Conservation (phyloP, 305 asterid species). For the Solanum hybrid region DNA sequence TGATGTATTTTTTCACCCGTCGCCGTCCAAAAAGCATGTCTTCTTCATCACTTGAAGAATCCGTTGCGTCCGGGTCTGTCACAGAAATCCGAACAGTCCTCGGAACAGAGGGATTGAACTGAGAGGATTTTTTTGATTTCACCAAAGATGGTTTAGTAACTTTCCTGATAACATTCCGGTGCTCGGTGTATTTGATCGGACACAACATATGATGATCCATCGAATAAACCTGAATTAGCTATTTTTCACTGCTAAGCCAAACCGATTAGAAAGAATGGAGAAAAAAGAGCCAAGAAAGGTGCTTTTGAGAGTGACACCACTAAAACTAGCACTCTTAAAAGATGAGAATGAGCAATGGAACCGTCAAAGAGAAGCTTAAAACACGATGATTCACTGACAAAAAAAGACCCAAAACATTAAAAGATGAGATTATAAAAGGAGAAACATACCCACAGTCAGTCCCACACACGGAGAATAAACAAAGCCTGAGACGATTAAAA, state of each 20-base stretch:
- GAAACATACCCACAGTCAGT: neutral
- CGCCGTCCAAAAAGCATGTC: conserved; percentile 27
- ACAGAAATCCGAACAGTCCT: conserved; percentile 38
- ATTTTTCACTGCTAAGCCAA: neutral
- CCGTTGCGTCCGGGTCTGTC: conserved; percentile 59
- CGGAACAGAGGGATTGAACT: conserved; percentile 4
- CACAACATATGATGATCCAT: conserved; percentile 34
- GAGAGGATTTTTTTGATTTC: conserved; percentile 3
- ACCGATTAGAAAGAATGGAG: neutral
- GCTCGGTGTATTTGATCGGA: conserved; percentile 55
- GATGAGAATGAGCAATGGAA: neutral
- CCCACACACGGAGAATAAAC: neutral
- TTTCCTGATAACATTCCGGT: conserved; percentile 29
- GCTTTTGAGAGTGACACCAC: conserved; percentile 19
- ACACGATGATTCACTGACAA: conserved; percentile 9
- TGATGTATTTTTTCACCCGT: conserved; percentile 36
- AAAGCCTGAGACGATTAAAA: neutral
- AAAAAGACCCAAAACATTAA: neutral
- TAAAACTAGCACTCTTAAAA: neutral
- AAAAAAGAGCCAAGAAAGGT: neutral
- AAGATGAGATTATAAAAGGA: conserved; percentile 3
- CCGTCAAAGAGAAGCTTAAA: conserved; percentile 1
- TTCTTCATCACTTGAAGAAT: conserved; percentile 56
- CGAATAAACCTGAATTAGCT: neutral
- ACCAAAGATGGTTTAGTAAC: conserved; percentile 15